phyloP scores from a whole-genome alignment of 768 basidiomycete genomes.

The Fomitopsis serialis region DNA sequence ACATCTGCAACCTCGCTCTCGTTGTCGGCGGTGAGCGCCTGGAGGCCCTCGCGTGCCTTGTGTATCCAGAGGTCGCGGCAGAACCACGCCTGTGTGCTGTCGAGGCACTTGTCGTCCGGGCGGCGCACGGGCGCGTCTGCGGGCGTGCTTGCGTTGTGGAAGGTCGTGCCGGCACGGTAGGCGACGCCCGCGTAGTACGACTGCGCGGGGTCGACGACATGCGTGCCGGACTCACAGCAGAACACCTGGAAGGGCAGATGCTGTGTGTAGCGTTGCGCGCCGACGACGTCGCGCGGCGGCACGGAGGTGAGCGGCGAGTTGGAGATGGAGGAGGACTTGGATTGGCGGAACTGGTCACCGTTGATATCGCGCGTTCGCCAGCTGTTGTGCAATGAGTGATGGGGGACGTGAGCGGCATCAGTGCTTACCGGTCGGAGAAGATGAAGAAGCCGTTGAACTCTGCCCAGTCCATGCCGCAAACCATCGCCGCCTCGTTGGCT shows the following conservation, averaged over 20 bases:
- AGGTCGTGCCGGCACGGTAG: conserved; percentile 80
- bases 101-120: conserved; percentile 84
- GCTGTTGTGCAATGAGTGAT: conserved; percentile 31
- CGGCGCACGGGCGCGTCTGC: conserved; percentile 48
- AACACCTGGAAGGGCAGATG: conserved; percentile 98
- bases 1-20: conserved; percentile 12
- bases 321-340: conserved; percentile 90
- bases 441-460: conserved; percentile 97
- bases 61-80: conserved; percentile 96
- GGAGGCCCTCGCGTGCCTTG: conserved; percentile 73
- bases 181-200: conserved; percentile 88
- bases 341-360: conserved; percentile 96
- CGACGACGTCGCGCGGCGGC: conserved; percentile 83
- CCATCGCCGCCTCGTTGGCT: conserved; percentile 93
- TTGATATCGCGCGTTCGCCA: conserved; percentile 98
- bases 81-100: conserved; percentile 97
- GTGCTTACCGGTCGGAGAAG: conserved; percentile 82
- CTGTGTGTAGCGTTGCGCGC: conserved; percentile 77
- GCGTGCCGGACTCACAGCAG: conserved; percentile 97
- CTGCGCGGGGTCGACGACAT: conserved; percentile 92
- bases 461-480: conserved; percentile 99
- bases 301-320: conserved; percentile 86
- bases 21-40: conserved; percentile 40
- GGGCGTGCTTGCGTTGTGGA: conserved; percentile 75
- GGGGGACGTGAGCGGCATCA: no score